Base-by-base conservation (phyloP, 176 grass and related monocot species). In the Bolboschoenus planiculmis region DNA sequence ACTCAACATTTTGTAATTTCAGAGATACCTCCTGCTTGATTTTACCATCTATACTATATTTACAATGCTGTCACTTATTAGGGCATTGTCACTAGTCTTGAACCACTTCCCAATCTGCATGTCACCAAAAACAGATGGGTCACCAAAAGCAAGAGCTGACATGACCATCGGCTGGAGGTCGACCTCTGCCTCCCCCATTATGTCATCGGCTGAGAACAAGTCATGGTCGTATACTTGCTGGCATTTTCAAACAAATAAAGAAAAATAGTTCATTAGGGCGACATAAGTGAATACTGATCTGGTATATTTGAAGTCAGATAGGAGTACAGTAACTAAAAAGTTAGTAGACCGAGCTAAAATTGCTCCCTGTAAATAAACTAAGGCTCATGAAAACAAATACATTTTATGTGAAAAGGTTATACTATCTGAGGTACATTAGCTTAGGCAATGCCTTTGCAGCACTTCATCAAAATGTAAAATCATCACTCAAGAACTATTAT, bases 31-130 rank as follows among this genome's bases (percentile, higher is more conserved):
- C 91, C 87, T 99, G 97, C 55, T 90, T 99, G 55, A 99, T 89
- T 66, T 90, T 93, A 31, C 97, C 97, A 5, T 65, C 60, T 24
- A n/a, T n/a, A 84, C 70, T 55, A 99, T 86, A 83, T 99, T 99
- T 73, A 99, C 85, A 33, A 53, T 88, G 85, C 97, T 99, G 78
- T 99, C 97, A 82, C 70, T 89, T 79, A 96, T 61, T 46, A 99
- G 88, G 57, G 89, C 89, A 55, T 99, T 99, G 58, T 99, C 97
- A 36, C 65, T 93, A 40, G 97, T 99, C 88, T 92, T 92, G 68
- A 99, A 96, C 97, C 97, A 96, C 76, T 87, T 89, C 42, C 96
- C 97, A 71, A 99, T 93, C 58, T 96, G 97, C 93, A 96, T 99
- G 68, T 99, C 87, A 5, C 84, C 84, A 13, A 96, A 73, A 73